These are phyloP conservation scores for Odonthalia washingtoniensis DNA, from an alignment of 31 red algal genomes.

Conservation along the genomic window DNA sequence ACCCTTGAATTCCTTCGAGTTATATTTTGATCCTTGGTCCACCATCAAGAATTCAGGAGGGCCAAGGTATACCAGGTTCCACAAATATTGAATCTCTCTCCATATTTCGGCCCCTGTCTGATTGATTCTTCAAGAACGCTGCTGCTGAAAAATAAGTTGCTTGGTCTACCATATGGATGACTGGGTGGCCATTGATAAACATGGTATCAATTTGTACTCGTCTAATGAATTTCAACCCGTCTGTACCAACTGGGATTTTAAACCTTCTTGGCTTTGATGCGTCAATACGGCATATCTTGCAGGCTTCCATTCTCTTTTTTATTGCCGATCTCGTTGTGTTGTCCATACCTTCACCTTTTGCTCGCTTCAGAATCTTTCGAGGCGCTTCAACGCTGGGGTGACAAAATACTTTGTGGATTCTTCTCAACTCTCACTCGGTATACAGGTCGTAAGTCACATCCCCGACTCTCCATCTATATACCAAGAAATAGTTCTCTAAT, in stretches of 20 bases:
- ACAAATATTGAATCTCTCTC: background rate
- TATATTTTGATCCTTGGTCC: constrained; percentile 30
- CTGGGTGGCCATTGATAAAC: background rate
- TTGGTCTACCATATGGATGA: constrained; percentile 7
- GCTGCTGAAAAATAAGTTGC: constrained; percentile 6
- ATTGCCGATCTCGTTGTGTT: background rate
- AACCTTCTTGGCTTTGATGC: constrained; percentile 7
- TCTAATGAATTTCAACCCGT: background rate
- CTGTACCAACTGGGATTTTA: constrained; percentile 1
- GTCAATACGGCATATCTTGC: background rate
- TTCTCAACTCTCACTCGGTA: constrained; percentile 11
- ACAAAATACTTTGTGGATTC: background rate
- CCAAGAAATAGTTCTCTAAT: too few relatives aligned
- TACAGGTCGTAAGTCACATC: background rate
- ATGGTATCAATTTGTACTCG: constrained; percentile 14
- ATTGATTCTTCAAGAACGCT: background rate
- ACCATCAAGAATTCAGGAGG: too few relatives aligned
- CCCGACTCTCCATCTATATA: background rate
- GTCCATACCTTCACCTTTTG: background rate
- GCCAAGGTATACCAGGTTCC: constrained; percentile 14
- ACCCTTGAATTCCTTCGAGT: background rate
- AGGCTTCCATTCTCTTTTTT: background rate
- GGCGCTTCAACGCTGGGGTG: background rate
- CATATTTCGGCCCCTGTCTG: background rate
- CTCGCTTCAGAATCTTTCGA: background rate